Evolutionary conservation across 2,329 filamentous ascomycete species (phyloP), one percentile per base, ranked within the genome.

Genomic region (Pyrenochaeta sp.): DNA sequence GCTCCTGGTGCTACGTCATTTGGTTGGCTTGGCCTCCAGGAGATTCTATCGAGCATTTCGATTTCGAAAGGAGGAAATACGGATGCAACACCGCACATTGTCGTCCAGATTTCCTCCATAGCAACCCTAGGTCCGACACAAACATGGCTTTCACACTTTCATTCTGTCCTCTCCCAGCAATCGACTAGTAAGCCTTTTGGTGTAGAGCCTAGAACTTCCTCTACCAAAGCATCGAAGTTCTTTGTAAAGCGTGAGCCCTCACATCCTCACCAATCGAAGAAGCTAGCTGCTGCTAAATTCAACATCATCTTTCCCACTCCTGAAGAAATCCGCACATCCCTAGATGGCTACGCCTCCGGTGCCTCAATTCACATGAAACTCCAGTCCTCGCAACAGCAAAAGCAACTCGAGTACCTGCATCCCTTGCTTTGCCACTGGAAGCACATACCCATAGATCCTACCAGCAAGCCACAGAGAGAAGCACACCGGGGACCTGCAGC

Each of bases 311-410:
- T 94, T 65, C 93, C 93, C 0, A 94, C 92, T 0, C 82, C 90
- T 0, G 85, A 91, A 51, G 92, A 96, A 72, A 90, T 97, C 56
- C 86, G 91, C 15, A 81, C 81, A 40, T 93, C 90, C 0, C 74
- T 96, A 0, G 90, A 93, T 68, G 93, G 93, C 5, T 96, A 96
- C 71, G 76, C 69, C 2, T 91, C 91, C 0, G 93, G 93, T 0
- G 84, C 78, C 1, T 94, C 92, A 0, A 95, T 97, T 54, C 92
- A 96, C 71, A 91, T 88, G 68, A 95, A 92, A 72, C 86, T 88
- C 1, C 85, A 91, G 64, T 91, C 88, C 1, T 65, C 83, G 2
- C 83, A 89, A 15, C 92, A 96, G 69, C 80, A 84, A 30, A 91
- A 90, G 63, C 93, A 96, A 74, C 81, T 96, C 0, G 77, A 84